Percentiles rank a stretch among this genome's conserved stretches.
Conservation (phyloP, 805 yeast genomes). For the Candida multigemmis region DNA sequence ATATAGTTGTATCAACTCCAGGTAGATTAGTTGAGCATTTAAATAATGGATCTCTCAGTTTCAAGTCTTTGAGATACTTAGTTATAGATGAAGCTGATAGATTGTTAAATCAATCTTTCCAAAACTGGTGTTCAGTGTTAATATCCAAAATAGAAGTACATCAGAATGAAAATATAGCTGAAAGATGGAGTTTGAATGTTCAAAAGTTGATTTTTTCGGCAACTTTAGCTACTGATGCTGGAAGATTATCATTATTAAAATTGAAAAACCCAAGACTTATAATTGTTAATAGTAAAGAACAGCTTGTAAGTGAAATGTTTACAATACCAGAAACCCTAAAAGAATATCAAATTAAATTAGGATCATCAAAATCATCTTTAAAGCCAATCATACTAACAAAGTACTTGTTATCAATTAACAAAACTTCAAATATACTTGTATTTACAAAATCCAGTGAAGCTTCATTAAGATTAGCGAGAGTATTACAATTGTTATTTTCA, state of each 20-base stretch:
- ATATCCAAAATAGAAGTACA: constrained; percentile 24
- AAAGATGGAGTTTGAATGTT: constrained; percentile 28
- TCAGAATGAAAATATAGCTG: constrained; percentile 11
- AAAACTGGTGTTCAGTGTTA: constrained; percentile 75
- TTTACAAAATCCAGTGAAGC: constrained; percentile 81
- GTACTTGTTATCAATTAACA: constrained; percentile 31
- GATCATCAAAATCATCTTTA: constrained; percentile 28
- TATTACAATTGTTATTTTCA: constrained; percentile 37
- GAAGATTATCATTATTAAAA: constrained; percentile 65
- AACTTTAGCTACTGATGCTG: constrained; percentile 89
- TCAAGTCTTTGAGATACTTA: constrained; percentile 49
- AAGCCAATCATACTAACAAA: constrained; percentile 72
- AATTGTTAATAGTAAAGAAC: constrained; percentile 54
- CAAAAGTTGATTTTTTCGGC: constrained; percentile 80
- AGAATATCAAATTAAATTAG: constrained; percentile 35
- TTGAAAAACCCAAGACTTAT: constrained; percentile 65
- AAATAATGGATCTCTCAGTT: constrained; percentile 25
- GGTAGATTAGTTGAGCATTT: constrained; percentile 80
- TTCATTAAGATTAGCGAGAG: constrained; percentile 65
- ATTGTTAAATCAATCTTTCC: constrained; percentile 78
- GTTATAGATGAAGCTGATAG: constrained; percentile 81
- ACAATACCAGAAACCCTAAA: constrained; percentile 47
- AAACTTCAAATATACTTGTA: constrained; percentile 37
- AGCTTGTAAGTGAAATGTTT: constrained; percentile 45
- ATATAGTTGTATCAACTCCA: constrained; percentile 64